A percentile compares a stretch with the other conserved stretches of the same genome.
These are phyloP conservation scores for Bathelium albidoporum DNA, from an alignment of 495 filamentous ascomycete species.

Conservation along the genomic window DNA sequence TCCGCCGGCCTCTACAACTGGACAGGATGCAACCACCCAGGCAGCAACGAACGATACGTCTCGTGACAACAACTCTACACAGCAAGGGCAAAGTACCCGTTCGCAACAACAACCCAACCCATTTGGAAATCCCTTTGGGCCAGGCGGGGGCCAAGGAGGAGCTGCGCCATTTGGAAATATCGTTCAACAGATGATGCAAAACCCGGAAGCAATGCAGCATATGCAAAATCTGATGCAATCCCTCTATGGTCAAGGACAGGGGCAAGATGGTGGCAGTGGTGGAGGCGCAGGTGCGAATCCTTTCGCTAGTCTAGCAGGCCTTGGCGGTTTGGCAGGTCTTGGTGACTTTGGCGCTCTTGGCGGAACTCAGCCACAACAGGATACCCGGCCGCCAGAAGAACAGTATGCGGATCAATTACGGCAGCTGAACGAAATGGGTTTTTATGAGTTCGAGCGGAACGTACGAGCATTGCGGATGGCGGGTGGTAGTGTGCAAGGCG, in stretches of 20 bases:
- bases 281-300: constrained; percentile 16
- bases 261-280: constrained; percentile 16
- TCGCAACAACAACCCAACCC: constrained; percentile 37
- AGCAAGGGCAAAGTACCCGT: background rate
- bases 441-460: constrained; percentile 92
- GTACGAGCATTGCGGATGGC: constrained; percentile 77
- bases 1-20: background rate
- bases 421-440: constrained; percentile 98
- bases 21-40: constrained; percentile 1
- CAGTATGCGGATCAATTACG: constrained; percentile 80
- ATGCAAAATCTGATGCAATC: constrained; percentile 36
- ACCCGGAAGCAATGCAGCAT: constrained; percentile 31
- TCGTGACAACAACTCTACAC: background rate
- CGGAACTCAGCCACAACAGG: constrained; percentile 40
- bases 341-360: constrained; percentile 10
- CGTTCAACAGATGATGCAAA: constrained; percentile 33
- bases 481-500: constrained; percentile 91
- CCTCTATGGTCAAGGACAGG: constrained; percentile 29
- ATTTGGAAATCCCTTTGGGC: constrained; percentile 43
- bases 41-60: background rate
- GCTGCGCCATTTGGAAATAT: constrained; percentile 34
- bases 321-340: constrained; percentile 16
- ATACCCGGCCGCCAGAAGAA: constrained; percentile 87
- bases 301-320: background rate
- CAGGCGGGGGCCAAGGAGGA: constrained; percentile 20